Percentiles rank a stretch among this genome's conserved stretches.
Conservation (phyloP, 305 asterid genomes). For the Fraxinus angustifolia region DNA sequence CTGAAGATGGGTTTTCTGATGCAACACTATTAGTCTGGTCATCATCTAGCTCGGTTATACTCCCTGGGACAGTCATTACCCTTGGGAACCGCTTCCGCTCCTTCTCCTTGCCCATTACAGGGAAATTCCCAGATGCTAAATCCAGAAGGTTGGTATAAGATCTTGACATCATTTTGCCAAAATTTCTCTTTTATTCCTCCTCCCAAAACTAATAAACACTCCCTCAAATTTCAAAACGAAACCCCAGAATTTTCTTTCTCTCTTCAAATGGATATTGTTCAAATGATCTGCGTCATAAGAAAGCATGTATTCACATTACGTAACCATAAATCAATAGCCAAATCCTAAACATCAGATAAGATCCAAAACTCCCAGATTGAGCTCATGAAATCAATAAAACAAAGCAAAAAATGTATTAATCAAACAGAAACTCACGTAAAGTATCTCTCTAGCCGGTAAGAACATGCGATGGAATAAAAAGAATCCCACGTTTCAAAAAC, state of each 20-base stretch:
- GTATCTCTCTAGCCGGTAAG: slow-evolving; percentile 24
- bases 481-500: slow-evolving; percentile 20
- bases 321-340: slow-evolving; percentile 13
- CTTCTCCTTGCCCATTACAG: slow-evolving; percentile 75
- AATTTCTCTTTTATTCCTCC: slow-evolving; percentile 25
- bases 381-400: slow-evolving; percentile 8
- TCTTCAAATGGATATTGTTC: slow-evolving; percentile 20
- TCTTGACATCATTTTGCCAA: slow-evolving; percentile 84
- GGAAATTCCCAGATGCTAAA: slow-evolving; percentile 92
- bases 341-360: slow-evolving; percentile 1
- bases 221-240: slow-evolving; percentile 21
- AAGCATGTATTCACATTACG: slow-evolving; percentile 17
- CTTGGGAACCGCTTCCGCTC: slow-evolving; percentile 69
- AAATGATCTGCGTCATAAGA: slow-evolving; percentile 41
- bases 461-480: slow-evolving; percentile 9
- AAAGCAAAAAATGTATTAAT: slow-evolving; percentile 28
- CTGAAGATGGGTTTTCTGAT: slow-evolving; percentile 79
- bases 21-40: slow-evolving; percentile 74
- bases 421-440: slow-evolving; percentile 28
- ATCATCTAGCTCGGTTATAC: slow-evolving; percentile 83
- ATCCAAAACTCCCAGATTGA: neutral
- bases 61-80: slow-evolving; percentile 95
- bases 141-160: slow-evolving; percentile 93
- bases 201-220: slow-evolving; percentile 28
- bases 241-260: slow-evolving; percentile 22